A percentile compares a stretch with the other conserved stretches of the same genome.
These are phyloP conservation scores for Gracilariopsis chorda DNA, from an alignment of 23 red algal species.

Conservation along the genomic window DNA sequence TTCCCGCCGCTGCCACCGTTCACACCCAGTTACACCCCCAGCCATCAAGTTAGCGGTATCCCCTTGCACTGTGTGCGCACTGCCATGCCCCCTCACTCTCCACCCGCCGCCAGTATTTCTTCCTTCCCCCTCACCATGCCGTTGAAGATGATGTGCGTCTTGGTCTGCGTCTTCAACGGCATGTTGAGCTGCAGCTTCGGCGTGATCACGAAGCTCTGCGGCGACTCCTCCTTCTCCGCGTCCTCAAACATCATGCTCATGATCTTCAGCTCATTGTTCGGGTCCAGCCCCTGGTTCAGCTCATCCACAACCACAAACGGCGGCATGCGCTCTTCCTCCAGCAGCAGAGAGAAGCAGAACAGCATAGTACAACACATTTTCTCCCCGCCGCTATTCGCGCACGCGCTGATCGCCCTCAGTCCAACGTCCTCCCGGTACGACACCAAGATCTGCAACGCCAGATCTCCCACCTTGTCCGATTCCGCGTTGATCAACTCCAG, in stretches of 20 bases:
- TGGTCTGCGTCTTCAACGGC: slow-evolving; percentile 50
- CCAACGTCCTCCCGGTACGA: slow-evolving; percentile 78
- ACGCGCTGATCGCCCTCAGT: slow-evolving; percentile 56
- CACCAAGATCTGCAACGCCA: slow-evolving; percentile 82
- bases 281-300: slow-evolving; percentile 99
- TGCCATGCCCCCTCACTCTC: slow-evolving; percentile 9
- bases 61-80: too few species aligned
- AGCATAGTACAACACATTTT: slow-evolving; percentile 98
- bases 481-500: slow-evolving; percentile 60
- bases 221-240: slow-evolving; percentile 38
- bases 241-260: slow-evolving; percentile 90
- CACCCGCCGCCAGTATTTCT: background rate
- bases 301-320: slow-evolving; percentile 95
- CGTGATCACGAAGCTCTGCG: slow-evolving; percentile 89
- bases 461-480: slow-evolving; percentile 47
- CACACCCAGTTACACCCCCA: too few species aligned
- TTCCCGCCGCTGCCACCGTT: too few species aligned
- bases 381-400: slow-evolving; percentile 89
- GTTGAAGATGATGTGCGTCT: slow-evolving; percentile 89
- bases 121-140: slow-evolving; percentile 61
- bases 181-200: slow-evolving; percentile 90
- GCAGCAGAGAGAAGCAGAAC: slow-evolving; percentile 65
- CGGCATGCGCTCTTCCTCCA: slow-evolving; percentile 54
- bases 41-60: too few species aligned
- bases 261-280: slow-evolving; percentile 82